Evolutionary conservation across 306 rosid species (phyloP), one percentile per base, ranked within the genome.

Genomic region (Vicia villosa): DNA sequence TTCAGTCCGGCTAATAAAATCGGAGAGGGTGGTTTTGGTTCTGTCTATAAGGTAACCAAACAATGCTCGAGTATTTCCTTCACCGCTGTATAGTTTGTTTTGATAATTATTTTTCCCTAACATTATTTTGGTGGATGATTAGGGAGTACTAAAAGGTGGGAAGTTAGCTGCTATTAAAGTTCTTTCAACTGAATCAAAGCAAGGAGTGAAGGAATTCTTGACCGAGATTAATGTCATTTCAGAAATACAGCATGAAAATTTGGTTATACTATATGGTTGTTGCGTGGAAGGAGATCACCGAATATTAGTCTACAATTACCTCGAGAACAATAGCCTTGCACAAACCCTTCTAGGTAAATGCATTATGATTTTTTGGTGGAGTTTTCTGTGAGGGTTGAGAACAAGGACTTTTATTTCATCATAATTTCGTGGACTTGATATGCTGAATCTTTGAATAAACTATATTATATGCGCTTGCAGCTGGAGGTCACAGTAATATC

Each of bases 1-100:
- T 94, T 94, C 72, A 84, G 84, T 73, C 80, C 60, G 16, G 72
- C 66, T 30, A 87, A 90, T 74, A 94, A 94, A 81, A 88, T 94
- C 2, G 98, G 98, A 32, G 97, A 94, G 79, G 98, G 98, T 12
- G 97, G 97, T 86, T 94, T 94, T 70, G 98, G 98, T 83, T 83
- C 96, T 62, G 97, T 94, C 21, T 87, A 77, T 68, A 90, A 90
- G 96, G 98, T 94, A 82, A 74, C 45, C 57, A 38, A 64, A 24
- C n/a, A 68, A 19, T 66, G 63, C 51, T 10, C 66, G 37, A 13
- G 56, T 69, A 32, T 67, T 80, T 15, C 47, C 61, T 46, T 58
- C 72, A 68, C 72, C 67, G 68, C 65, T 17, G 10, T 26, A 41
- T 40, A 66, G 16, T 36, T 65, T 54, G 58, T 42, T 38, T 15